These are phyloP conservation scores for Dioscorea cayenensis DNA, from an alignment of 116 monocot species.

Conservation along the genomic window DNA sequence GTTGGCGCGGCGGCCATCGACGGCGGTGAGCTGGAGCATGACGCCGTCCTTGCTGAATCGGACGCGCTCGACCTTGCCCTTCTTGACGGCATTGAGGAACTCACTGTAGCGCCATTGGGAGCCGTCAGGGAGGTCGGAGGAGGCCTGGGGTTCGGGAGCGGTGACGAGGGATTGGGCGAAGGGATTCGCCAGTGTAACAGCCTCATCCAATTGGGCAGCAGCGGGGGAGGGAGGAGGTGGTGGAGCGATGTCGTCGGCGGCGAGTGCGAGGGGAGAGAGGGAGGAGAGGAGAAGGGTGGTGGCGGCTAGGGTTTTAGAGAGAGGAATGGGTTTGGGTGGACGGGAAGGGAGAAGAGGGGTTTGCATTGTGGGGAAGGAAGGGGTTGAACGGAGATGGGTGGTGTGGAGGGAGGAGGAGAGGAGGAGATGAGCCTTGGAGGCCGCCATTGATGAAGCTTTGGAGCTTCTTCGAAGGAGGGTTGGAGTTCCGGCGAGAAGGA, in stretches of 20 bases:
- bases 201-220: conserved; percentile 11
- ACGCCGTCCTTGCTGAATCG: conserved; percentile 90
- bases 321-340: conserved; percentile 1
- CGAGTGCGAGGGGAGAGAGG: not conserved
- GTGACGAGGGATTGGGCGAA: conserved; percentile 56
- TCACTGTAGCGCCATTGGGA: conserved; percentile 96
- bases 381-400: conserved; percentile 18
- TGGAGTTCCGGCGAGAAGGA: not conserved
- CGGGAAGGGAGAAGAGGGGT: conserved; percentile 21
- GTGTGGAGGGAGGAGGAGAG: conserved; percentile 55
- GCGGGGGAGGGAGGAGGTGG: conserved; percentile 18
- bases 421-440: conserved; percentile 44
- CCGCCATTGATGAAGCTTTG: conserved; percentile 30
- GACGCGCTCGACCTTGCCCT: conserved; percentile 91
- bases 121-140: conserved; percentile 82
- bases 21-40: conserved; percentile 75
- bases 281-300: conserved; percentile 23
- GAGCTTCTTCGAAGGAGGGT: not conserved
- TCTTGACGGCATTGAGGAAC: conserved; percentile 94
- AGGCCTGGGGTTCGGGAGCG: conserved; percentile 65
- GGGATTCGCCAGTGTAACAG: conserved; percentile 20
- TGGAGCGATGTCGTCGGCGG: conserved; percentile 1
- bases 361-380: conserved; percentile 6
- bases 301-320: conserved; percentile 6
- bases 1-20: conserved; percentile 87